A percentile compares a stretch with the other conserved stretches of the same genome.
These are phyloP conservation scores for Botrytis hyacinthi DNA, from an alignment of 2,329 filamentous ascomycete species.

Conservation along the genomic window DNA sequence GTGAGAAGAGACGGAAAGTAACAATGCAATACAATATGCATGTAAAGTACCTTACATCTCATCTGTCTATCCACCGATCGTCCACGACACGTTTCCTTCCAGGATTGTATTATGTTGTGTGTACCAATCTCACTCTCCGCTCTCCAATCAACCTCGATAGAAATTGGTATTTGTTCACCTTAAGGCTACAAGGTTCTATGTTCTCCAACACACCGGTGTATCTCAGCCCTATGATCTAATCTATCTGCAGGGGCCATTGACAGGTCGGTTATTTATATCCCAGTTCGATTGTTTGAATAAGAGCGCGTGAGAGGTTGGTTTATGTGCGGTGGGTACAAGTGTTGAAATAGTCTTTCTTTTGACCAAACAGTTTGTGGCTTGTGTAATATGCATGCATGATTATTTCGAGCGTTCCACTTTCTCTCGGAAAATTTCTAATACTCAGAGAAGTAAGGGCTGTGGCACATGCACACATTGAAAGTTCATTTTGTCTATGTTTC, in stretches of 20 bases:
- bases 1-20: not conserved
- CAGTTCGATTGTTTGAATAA: not conserved
- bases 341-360: not conserved
- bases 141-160: slow-evolving; percentile 1
- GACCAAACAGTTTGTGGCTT: not conserved
- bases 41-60: slow-evolving; percentile 14
- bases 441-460: not conserved
- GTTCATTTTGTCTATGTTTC: not conserved
- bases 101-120: slow-evolving; percentile 10
- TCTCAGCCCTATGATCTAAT: slow-evolving; percentile 22
- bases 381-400: not conserved
- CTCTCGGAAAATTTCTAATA: not conserved
- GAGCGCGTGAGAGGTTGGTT: not conserved
- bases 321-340: not conserved
- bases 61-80: slow-evolving; percentile 8
- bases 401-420: not conserved
- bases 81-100: slow-evolving; percentile 19
- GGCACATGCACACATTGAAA: not conserved
- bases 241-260: slow-evolving; percentile 7
- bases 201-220: not conserved
- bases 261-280: slow-evolving; percentile 22
- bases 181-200: slow-evolving; percentile 2
- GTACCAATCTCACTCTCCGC: not conserved
- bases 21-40: not conserved
- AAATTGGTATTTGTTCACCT: not conserved